Base-by-base conservation (phyloP, 1,139 yeast species). In the Blastobotrys capitulatus region DNA sequence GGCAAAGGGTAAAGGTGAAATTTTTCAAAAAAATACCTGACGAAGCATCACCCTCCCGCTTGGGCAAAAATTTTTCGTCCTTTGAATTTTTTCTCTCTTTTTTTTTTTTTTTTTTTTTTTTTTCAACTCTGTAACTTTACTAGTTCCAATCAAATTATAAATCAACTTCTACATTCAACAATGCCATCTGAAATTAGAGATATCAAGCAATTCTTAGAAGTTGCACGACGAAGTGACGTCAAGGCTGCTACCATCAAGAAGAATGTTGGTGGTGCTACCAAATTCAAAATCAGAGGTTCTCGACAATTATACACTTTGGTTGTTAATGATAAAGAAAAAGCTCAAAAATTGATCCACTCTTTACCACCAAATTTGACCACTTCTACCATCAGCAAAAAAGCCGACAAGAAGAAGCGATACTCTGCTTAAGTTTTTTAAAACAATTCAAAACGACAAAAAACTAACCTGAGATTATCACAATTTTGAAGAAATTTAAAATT, bases 201-300 rank as follows among this genome's bases (percentile, higher is more conserved):
- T 77, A 89, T 92, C 80, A 92, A 92, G 80, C 87, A 86, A 78
- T 89, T 92, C 81, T 90, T 92, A 76, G 96, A 88, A 78, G 85
- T 89, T 75, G 90, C 97, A 73, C 87, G 95, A 81, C 65, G 97
- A 83, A 80, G 90, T 70, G 98, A 90, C 82, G 90, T 92, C 74
- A 82, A 82, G 78, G 76, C 86, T 60, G 96, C 95, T 67, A 87
- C 90, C 72, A 86, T 88, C 89, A 77, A 83, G 78, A 88, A 88
- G 80, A 82, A 82, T 78, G 2, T 18, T 5, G 29, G 29, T 19
- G 95, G 95, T 75, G 79, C 81, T 82, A 89, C 97, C 80, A 92
- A 92, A 80, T 92, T 92, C 92, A 92, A 94, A 88, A 89, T 92
- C 71, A 88, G 98, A 82, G 96, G 97, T 75, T 71, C 96, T 63